Evolutionary conservation across 805 yeast genomes (phyloP), one percentile per base, ranked within the genome.

Genomic region (Ogataea parapolymorpha): DNA sequence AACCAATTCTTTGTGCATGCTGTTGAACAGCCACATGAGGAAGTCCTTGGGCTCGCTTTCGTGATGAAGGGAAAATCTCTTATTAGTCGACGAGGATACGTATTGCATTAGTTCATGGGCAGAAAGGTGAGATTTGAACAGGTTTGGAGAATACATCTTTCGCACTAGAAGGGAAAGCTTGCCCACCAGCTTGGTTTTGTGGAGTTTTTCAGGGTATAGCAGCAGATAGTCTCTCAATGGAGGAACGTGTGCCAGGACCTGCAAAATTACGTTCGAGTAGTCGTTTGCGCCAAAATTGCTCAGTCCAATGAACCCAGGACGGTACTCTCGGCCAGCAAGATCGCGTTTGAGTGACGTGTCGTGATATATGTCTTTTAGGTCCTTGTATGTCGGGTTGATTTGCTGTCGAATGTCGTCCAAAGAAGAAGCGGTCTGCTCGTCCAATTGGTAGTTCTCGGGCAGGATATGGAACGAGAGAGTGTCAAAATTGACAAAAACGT

Each of bases 221-320:
- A 82, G 44, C 16, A 72, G 60, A 37, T 51, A 68, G 51, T 76
- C 72, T 41, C 90, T 58, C 1, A 85, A 44, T 1, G 70, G 65
- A 1, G 58, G 45, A 0, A 80, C 61, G 57, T 85, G 95, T 1
- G 77, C 58, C 6, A 85, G 32, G 10, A 72, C 53, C 44, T 79
- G 83, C 9, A 85, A 42, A 0, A 81, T 55, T 1, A 75, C 84
- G 49, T 80, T 82, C 25, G 79, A 58, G 53, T 79, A 78, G 44
- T 75, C 81, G 46, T 72, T 76, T 7, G 57, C 57, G 27, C 70
- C 66, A 30, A 74, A 63, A 49, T 78, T 77, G 56, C 75, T 81
- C 40, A 85, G 49, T 0, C 91, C 89, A 24, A 85, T 66, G 50
- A 68, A 80, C 0, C 95, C 93, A 2, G 81, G 81, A 5, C 57